A percentile compares a stretch with the other conserved stretches of the same genome.
Conservation (phyloP, 495 filamentous ascomycete genomes). For the Aspergillus olivimuriae region DNA sequence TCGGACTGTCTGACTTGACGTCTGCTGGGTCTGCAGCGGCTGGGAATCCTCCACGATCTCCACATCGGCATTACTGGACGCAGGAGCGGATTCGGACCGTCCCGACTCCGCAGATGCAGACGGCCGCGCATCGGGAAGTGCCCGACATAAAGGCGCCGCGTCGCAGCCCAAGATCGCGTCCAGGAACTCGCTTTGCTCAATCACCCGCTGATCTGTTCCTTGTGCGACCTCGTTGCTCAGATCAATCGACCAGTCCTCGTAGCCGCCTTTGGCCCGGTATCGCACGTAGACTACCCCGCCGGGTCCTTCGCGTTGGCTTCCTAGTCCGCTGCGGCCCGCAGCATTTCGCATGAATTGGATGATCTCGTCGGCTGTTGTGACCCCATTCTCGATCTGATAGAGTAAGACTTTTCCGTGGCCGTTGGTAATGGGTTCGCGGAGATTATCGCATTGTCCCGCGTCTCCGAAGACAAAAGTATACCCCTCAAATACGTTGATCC, state of each 20-base stretch:
- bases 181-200: conserved; percentile 88
- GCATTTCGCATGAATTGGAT: conserved; percentile 68
- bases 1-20: conserved; percentile 3
- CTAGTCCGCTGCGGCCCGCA: conserved; percentile 64
- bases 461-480: conserved; percentile 89
- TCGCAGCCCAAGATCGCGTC: conserved; percentile 81
- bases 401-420: conserved; percentile 78
- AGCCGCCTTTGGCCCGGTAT: conserved; percentile 55
- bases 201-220: conserved; percentile 68
- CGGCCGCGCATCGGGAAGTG: conserved; percentile 42
- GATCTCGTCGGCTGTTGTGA: conserved; percentile 70
- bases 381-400: conserved; percentile 51
- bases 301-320: conserved; percentile 52
- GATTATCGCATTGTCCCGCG: conserved; percentile 65
- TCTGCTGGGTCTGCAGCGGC: conserved; percentile 10
- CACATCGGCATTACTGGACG: conserved; percentile 1
- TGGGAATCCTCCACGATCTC: conserved; percentile 13
- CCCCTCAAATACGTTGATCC: conserved; percentile 72
- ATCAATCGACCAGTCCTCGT: conserved; percentile 62
- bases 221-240: conserved; percentile 61
- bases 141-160: conserved; percentile 57
- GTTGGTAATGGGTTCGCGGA: conserved; percentile 65
- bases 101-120: conserved; percentile 18
- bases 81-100: not conserved
- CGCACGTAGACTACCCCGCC: conserved; percentile 76